Evolutionary conservation across 2,329 filamentous ascomycete genomes (phyloP).

Genomic region (Seiridium unicorne): DNA sequence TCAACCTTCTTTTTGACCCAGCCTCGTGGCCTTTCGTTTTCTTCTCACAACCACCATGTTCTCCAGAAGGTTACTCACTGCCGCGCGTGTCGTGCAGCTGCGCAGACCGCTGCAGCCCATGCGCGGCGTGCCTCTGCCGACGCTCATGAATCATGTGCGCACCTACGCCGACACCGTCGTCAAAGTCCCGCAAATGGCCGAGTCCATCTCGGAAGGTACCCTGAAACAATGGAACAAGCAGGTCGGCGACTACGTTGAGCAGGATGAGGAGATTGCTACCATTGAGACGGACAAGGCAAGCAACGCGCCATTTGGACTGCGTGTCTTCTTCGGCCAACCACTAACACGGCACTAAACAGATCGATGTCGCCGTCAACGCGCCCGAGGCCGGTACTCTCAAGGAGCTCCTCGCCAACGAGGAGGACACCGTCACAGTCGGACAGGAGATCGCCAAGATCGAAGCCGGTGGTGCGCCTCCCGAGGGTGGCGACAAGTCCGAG

Average conservation of each 20-base stretch:
- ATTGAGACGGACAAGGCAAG: conserved; percentile 97
- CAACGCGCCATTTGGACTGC: neutral
- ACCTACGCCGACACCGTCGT: conserved; percentile 77
- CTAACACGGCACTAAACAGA: conserved; percentile 49
- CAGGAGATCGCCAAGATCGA: conserved; percentile 89
- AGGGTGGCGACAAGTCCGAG: conserved; percentile 56
- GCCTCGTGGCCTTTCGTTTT: conserved; percentile 9
- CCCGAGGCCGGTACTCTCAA: conserved; percentile 88
- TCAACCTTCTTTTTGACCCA: conserved; percentile 12
- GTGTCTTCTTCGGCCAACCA: neutral
- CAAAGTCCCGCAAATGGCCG: conserved; percentile 97
- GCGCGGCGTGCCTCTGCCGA: conserved; percentile 43
- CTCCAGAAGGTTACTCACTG: conserved; percentile 33
- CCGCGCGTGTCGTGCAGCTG: conserved; percentile 36
- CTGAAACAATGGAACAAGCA: conserved; percentile 93
- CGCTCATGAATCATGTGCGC: conserved; percentile 56
- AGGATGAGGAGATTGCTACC: conserved; percentile 95
- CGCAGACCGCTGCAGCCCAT: conserved; percentile 38
- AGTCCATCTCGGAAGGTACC: conserved; percentile 97
- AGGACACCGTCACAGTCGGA: conserved; percentile 92
- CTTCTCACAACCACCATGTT: conserved; percentile 21
- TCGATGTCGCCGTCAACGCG: conserved; percentile 95
- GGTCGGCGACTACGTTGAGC: conserved; percentile 89
- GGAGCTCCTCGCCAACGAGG: conserved; percentile 87
- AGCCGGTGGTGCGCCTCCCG: conserved; percentile 63